These are phyloP conservation scores for Austroboletus niveus DNA, from an alignment of 1,284 basidiomycete genomes.

Conservation along the genomic window DNA sequence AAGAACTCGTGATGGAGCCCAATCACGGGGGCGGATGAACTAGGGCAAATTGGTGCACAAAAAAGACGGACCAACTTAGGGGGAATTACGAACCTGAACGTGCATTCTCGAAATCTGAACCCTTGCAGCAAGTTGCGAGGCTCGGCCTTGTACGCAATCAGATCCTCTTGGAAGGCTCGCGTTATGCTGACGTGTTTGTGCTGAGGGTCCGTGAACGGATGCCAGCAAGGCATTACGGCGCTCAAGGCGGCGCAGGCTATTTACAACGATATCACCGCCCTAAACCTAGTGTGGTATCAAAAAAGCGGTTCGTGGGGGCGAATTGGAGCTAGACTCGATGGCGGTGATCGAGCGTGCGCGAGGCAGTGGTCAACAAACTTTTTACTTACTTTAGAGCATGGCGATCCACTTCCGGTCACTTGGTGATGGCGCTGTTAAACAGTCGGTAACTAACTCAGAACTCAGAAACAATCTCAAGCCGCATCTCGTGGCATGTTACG, in stretches of 20 bases:
- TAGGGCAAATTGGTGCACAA: constrained; percentile 7
- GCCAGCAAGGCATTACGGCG: constrained; percentile 32
- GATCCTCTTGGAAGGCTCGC: constrained; percentile 17
- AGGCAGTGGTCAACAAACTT: constrained; percentile 1
- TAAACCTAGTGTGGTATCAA: constrained; percentile 14
- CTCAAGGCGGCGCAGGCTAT: constrained; percentile 3
- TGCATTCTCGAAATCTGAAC: constrained; percentile 28
- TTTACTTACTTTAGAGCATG: constrained; percentile 4
- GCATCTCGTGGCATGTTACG: constrained; percentile 16
- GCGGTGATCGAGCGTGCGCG: background rate
- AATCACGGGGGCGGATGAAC: constrained; percentile 13
- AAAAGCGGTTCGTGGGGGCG: background rate
- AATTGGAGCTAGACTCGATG: constrained; percentile 1
- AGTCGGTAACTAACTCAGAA: background rate
- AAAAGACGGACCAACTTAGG: background rate
- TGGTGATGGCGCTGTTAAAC: constrained; percentile 21
- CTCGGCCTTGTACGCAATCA: constrained; percentile 28
- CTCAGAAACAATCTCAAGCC: background rate
- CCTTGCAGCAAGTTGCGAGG: constrained; percentile 16
- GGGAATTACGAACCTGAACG: constrained; percentile 27
- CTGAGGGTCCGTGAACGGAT: constrained; percentile 26
- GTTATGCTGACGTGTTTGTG: constrained; percentile 33
- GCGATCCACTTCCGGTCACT: constrained; percentile 22
- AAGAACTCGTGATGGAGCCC: constrained; percentile 9
- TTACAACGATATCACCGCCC: constrained; percentile 20